Evolutionary conservation across 2,329 filamentous ascomycete species (phyloP).

Genomic region (Pyrenophora seminiperda): DNA sequence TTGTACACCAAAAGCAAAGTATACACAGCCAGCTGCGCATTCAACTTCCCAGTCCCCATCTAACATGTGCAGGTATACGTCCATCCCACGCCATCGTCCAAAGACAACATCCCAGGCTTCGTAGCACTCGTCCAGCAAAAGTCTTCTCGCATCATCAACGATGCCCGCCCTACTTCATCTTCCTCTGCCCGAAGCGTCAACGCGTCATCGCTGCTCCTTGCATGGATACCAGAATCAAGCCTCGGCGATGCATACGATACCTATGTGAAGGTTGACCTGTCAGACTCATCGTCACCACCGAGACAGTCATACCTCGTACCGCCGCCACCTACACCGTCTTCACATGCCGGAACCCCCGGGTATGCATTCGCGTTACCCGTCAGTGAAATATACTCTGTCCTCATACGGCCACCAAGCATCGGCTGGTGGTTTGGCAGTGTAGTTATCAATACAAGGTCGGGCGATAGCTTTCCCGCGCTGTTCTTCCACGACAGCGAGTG

Average conservation of each 20-base stretch:
- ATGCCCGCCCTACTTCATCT: conserved; percentile 49
- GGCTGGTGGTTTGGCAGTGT: conserved; percentile 99
- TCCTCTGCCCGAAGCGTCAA: conserved; percentile 54
- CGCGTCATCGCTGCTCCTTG: conserved; percentile 78
- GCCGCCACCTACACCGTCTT: conserved; percentile 82
- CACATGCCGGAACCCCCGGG: conserved; percentile 71
- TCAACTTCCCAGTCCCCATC: background rate
- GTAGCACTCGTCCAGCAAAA: conserved; percentile 94
- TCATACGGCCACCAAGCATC: conserved; percentile 87
- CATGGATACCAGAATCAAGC: conserved; percentile 89
- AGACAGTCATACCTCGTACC: conserved; percentile 90
- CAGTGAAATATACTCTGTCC: conserved; percentile 85
- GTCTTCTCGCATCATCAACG: conserved; percentile 38
- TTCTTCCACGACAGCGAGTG: conserved; percentile 99
- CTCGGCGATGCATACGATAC: conserved; percentile 82
- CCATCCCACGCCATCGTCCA: conserved; percentile 88
- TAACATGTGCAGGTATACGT: conserved; percentile 75
- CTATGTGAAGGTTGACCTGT: conserved; percentile 94
- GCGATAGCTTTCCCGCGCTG: conserved; percentile 90
- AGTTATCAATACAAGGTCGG: conserved; percentile 87
- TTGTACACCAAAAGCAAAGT: conserved; percentile 97
- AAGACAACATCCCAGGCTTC: conserved; percentile 95
- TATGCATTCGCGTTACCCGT: conserved; percentile 93
- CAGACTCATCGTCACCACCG: conserved; percentile 78
- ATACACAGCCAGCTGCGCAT: conserved; percentile 23